phyloP scores from a whole-genome alignment of 805 yeast genomes.

The Saccharomycopsis oosterbeekiorum region DNA sequence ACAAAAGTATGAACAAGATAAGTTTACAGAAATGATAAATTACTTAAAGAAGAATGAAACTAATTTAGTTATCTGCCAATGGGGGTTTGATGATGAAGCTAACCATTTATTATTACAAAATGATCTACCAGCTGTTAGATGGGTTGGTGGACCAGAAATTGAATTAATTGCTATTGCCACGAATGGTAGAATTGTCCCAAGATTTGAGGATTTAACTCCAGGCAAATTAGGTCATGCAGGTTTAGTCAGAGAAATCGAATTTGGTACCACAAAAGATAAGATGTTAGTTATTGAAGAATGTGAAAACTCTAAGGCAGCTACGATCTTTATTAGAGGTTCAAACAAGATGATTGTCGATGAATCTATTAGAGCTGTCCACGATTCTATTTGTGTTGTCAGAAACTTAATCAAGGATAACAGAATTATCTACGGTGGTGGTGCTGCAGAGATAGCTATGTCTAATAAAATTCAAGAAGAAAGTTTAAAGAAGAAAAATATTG shows the following conservation, averaged over 20 bases:
- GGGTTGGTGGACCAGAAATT: slow-evolving; percentile 93
- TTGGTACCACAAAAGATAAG: slow-evolving; percentile 92
- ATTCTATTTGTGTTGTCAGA: slow-evolving; percentile 94
- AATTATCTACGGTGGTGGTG: slow-evolving; percentile 99
- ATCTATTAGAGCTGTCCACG: slow-evolving; percentile 92
- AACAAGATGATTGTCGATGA: slow-evolving; percentile 98
- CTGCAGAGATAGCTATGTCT: slow-evolving; percentile 92
- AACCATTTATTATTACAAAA: slow-evolving; percentile 73
- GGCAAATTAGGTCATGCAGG: slow-evolving; percentile 88
- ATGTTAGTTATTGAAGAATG: slow-evolving; percentile 94
- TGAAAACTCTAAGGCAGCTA: slow-evolving; percentile 91
- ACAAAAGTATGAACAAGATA: slow-evolving; percentile 86
- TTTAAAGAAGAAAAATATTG: slow-evolving; percentile 87
- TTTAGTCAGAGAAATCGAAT: slow-evolving; percentile 72
- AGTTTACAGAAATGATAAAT: slow-evolving; percentile 84
- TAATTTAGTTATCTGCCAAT: slow-evolving; percentile 90
- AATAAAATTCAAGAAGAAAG: slow-evolving; percentile 86
- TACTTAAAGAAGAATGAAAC: slow-evolving; percentile 83
- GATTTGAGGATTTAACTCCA: slow-evolving; percentile 81
- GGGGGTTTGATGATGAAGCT: slow-evolving; percentile 88
- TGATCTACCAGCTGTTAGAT: slow-evolving; percentile 89
- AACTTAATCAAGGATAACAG: slow-evolving; percentile 85
- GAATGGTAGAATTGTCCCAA: slow-evolving; percentile 91
- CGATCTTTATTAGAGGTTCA: slow-evolving; percentile 90
- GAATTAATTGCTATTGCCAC: slow-evolving; percentile 97